Evolutionary conservation across 768 basidiomycete genomes (phyloP).

Genomic region (Sporobolomyces pararoseus): DNA sequence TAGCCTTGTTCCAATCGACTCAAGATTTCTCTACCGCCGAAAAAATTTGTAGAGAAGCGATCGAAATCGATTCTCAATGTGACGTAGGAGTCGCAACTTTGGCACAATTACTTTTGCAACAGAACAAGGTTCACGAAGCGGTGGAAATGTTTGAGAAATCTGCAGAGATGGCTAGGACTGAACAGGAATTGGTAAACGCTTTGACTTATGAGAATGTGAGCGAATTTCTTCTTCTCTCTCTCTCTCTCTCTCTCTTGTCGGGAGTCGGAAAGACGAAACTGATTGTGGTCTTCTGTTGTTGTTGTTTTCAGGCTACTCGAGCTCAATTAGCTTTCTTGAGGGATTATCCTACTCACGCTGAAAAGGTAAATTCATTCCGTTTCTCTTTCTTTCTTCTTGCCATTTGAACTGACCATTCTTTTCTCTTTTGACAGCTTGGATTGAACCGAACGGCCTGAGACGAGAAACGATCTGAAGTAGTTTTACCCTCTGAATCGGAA

Average conservation of each 20-base stretch:
- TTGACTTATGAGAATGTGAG: conserved; percentile 42
- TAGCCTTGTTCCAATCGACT: conserved; percentile 91
- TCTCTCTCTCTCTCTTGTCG: background rate
- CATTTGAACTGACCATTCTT: background rate
- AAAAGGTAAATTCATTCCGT: conserved; percentile 4
- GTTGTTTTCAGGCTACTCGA: conserved; percentile 57
- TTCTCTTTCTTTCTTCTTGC: background rate
- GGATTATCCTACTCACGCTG: conserved; percentile 60
- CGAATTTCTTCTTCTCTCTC: no score
- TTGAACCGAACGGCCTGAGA: conserved; percentile 19
- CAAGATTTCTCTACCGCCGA: conserved; percentile 81
- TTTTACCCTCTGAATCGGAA: no score
- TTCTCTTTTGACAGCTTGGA: background rate
- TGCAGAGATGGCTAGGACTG: conserved; percentile 79
- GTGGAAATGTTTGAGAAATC: conserved; percentile 80
- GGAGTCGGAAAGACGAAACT: background rate
- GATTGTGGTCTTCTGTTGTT: no score
- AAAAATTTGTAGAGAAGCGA: conserved; percentile 77
- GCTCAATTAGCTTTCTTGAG: conserved; percentile 78
- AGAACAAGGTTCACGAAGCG: conserved; percentile 79
- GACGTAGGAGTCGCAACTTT: conserved; percentile 95
- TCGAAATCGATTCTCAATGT: conserved; percentile 83
- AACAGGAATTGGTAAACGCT: conserved; percentile 65
- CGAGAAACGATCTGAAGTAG: no score
- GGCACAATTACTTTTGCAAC: conserved; percentile 86